phyloP scores from a whole-genome alignment of 2,329 filamentous ascomycete species.

The Botrytis porri region DNA sequence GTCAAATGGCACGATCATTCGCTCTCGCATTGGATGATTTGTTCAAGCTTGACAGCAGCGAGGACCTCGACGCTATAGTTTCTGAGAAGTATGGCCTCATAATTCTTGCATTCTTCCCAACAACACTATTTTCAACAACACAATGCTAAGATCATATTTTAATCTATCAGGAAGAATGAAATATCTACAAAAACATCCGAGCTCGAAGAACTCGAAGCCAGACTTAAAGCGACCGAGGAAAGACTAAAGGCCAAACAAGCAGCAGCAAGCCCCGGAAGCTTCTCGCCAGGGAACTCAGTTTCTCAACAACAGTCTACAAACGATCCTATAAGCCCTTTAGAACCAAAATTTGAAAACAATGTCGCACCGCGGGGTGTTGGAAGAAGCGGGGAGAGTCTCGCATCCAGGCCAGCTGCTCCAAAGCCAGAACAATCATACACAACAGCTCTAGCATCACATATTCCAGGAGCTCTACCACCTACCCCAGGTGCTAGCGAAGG shows the following conservation, averaged over 20 bases:
- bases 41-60: slow-evolving; percentile 80
- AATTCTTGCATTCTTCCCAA: background rate
- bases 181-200: slow-evolving; percentile 73
- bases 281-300: background rate
- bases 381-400: background rate
- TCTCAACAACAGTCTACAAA: background rate
- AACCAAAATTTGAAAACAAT: slow-evolving; percentile 13
- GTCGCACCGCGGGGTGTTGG: background rate
- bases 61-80: slow-evolving; percentile 70
- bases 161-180: slow-evolving; percentile 65
- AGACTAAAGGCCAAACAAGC: slow-evolving; percentile 52
- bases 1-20: slow-evolving; percentile 84
- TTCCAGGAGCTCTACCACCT: slow-evolving; percentile 36
- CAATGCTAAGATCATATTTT: background rate
- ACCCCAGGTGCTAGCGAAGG: slow-evolving; percentile 40
- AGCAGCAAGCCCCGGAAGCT: slow-evolving; percentile 20
- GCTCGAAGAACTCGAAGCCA: slow-evolving; percentile 80
- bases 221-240: slow-evolving; percentile 80
- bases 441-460: slow-evolving; percentile 18
- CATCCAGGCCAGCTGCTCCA: slow-evolving; percentile 11
- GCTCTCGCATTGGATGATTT: slow-evolving; percentile 82
- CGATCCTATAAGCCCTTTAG: slow-evolving; percentile 13
- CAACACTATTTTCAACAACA: background rate
- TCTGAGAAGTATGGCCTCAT: slow-evolving; percentile 64
- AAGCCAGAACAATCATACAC: slow-evolving; percentile 10